phyloP scores from a whole-genome alignment of 495 filamentous ascomycete genomes.

The Opeltia flavorubescens region DNA sequence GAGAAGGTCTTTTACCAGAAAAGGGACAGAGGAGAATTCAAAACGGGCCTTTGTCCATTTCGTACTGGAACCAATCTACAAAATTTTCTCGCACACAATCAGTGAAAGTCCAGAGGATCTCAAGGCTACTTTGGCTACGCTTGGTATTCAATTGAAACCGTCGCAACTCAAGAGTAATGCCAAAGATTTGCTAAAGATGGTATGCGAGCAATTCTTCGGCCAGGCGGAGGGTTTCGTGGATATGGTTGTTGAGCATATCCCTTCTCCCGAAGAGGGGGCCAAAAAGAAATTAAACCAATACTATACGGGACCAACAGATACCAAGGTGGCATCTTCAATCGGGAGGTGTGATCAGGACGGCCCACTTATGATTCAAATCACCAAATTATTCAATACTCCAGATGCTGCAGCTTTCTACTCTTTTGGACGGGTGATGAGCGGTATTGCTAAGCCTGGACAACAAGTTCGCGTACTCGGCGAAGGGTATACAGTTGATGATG shows the following conservation, averaged over 20 bases:
- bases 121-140: slow-evolving; percentile 59
- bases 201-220: slow-evolving; percentile 93
- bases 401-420: slow-evolving; percentile 82
- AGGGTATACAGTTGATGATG: slow-evolving; percentile 90
- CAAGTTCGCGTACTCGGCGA: slow-evolving; percentile 89
- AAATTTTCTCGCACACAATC: slow-evolving; percentile 90
- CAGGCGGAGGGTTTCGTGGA: slow-evolving; percentile 84
- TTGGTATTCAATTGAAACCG: slow-evolving; percentile 79
- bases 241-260: slow-evolving; percentile 83
- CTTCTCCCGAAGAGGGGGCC: slow-evolving; percentile 72
- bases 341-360: slow-evolving; percentile 74
- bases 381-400: slow-evolving; percentile 77
- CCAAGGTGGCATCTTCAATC: slow-evolving; percentile 69
- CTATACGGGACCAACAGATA: slow-evolving; percentile 92
- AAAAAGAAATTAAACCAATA: slow-evolving; percentile 63
- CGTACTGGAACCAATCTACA: slow-evolving; percentile 92
- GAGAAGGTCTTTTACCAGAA: slow-evolving; percentile 81
- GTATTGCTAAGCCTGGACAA: slow-evolving; percentile 66
- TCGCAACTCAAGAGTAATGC: slow-evolving; percentile 83
- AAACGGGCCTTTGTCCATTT: slow-evolving; percentile 90
- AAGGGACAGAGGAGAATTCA: slow-evolving; percentile 63
- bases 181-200: slow-evolving; percentile 72
- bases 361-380: slow-evolving; percentile 76
- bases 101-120: slow-evolving; percentile 81
- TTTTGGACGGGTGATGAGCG: slow-evolving; percentile 87